phyloP scores from a whole-genome alignment of 495 filamentous ascomycete species.

The Lasiosphaeria ovina region DNA sequence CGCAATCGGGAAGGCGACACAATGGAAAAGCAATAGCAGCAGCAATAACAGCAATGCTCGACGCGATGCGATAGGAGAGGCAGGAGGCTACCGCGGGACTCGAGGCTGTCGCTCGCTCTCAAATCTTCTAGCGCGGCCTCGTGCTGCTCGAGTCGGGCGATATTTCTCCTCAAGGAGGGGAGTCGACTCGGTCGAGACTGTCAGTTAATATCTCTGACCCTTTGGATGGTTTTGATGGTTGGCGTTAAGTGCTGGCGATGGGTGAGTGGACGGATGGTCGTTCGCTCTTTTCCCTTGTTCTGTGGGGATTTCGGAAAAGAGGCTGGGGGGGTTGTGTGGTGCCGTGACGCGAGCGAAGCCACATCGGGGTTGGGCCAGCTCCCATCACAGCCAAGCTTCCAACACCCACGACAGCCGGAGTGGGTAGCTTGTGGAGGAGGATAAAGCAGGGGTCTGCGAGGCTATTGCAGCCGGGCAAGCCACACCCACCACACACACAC shows the following conservation, averaged over 20 bases:
- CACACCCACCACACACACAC: background rate
- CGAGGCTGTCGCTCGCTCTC: too few species aligned
- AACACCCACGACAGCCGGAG: too few species aligned
- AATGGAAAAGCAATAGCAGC: too few species aligned
- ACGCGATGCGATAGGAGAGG: too few species aligned
- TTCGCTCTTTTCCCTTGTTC: constrained; percentile 12
- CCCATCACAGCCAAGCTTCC: too few species aligned
- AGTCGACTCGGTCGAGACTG: constrained; percentile 14
- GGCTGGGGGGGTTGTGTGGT: background rate
- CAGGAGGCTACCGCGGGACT: too few species aligned
- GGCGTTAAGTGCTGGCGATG: constrained; percentile 12
- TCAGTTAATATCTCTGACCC: constrained; percentile 27
- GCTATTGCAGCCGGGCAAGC: constrained; percentile 23
- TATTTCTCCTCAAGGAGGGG: background rate
- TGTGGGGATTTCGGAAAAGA: constrained; percentile 13
- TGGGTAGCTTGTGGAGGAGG: background rate
- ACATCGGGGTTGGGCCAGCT: constrained; percentile 4
- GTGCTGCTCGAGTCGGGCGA: background rate
- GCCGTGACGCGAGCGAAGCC: constrained; percentile 2
- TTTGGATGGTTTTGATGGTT: constrained; percentile 24
- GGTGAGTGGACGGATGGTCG: constrained; percentile 17
- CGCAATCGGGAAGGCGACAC: constrained; percentile 1
- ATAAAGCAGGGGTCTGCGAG: constrained; percentile 11
- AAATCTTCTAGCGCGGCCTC: background rate
- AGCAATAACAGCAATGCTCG: too few species aligned